These are phyloP conservation scores for Cryphonectria naterciae DNA, from an alignment of 2,329 filamentous ascomycete genomes.

Conservation along the genomic window DNA sequence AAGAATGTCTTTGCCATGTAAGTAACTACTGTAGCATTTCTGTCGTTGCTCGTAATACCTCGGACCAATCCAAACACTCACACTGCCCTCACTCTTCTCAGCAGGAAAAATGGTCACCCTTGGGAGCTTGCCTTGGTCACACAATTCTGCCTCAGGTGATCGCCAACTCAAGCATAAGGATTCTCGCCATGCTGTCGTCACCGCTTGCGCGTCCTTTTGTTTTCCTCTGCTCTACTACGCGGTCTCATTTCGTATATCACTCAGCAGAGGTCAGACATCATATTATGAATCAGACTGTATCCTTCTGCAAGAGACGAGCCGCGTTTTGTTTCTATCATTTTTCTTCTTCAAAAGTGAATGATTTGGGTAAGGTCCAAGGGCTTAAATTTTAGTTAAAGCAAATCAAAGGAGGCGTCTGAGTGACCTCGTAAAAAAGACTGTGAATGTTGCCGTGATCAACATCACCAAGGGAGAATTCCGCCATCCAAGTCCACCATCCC, in stretches of 20 bases:
- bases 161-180: not conserved
- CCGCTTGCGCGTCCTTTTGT: no score
- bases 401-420: no score
- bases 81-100: not conserved
- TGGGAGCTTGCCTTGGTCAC: not conserved
- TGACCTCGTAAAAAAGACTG: not conserved
- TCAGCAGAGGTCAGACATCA: no score
- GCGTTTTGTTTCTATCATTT: not conserved
- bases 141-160: no score
- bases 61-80: not conserved
- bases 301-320: no score
- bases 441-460: not conserved
- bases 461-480: not conserved
- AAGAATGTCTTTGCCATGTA: not conserved
- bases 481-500: slow-evolving; percentile 25
- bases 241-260: no score
- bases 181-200: no score
- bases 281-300: not conserved
- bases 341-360: no score
- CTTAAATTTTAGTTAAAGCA: not conserved
- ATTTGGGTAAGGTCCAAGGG: not conserved
- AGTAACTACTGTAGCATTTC: not conserved
- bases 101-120: not conserved
- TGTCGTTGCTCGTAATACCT: not conserved
- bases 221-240: no score